These are phyloP conservation scores for Pisolithus microcarpus DNA, from an alignment of 768 basidiomycete species.

Conservation along the genomic window DNA sequence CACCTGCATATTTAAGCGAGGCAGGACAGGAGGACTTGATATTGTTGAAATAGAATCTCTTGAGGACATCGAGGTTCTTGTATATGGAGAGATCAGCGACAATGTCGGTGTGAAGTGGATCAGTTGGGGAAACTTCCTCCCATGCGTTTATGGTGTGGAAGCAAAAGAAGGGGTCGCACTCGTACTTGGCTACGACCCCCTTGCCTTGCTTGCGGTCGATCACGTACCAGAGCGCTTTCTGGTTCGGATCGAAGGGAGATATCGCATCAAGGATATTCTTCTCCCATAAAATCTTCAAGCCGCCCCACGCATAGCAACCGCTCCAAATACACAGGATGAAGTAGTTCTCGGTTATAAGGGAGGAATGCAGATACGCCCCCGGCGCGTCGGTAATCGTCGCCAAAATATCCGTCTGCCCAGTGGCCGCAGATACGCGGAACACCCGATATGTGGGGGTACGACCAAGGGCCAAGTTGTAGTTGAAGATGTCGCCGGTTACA, in stretches of 20 bases:
- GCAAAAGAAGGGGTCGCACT: conserved; percentile 31
- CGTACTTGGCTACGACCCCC: conserved; percentile 33
- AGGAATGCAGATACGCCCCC: conserved; percentile 33
- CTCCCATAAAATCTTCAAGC: conserved; percentile 24
- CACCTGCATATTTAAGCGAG: conserved; percentile 20
- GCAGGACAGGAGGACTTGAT: conserved; percentile 21
- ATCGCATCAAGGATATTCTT: conserved; percentile 29
- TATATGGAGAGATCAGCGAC: conserved; percentile 32
- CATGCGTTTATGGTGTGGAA: conserved; percentile 37
- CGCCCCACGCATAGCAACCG: conserved; percentile 22
- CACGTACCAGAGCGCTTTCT: conserved; percentile 30
- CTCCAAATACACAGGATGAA: conserved; percentile 32
- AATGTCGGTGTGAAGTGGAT: conserved; percentile 24
- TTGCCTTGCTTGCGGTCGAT: conserved; percentile 30
- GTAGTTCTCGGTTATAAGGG: conserved; percentile 31
- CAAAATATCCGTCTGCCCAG: conserved; percentile 27
- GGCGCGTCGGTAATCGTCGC: conserved; percentile 33
- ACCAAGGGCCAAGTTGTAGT: conserved; percentile 29
- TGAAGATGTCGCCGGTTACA: conserved; percentile 30
- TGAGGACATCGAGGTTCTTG: conserved; percentile 25
- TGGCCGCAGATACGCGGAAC: conserved; percentile 29
- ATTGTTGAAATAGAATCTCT: conserved; percentile 25
- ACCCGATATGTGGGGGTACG: conserved; percentile 22
- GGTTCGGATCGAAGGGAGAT: conserved; percentile 24
- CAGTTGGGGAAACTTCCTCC: conserved; percentile 21